Base-by-base conservation (phyloP, 148 eudicot species). In the Arctostaphylos glauca region DNA sequence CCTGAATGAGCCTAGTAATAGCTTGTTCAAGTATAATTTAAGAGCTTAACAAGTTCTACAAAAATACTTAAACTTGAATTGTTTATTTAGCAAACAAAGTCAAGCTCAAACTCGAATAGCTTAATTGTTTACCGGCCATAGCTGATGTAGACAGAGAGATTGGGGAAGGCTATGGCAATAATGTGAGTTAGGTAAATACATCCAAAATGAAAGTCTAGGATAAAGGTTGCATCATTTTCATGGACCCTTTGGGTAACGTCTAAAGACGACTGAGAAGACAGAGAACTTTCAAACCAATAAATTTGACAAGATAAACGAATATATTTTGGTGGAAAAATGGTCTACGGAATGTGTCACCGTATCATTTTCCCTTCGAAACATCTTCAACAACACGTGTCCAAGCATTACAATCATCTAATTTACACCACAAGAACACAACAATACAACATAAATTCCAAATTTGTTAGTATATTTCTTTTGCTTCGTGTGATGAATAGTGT, bases 181-280 rank as follows among this genome's bases (percentile, higher is more conserved):
- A 83, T 76, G 58, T 19, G 15, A 77, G 68, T 83, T 67, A 44
- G 85, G 72, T 67, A 44, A 13, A 13, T 44, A 64, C 49, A 71
- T n/a, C 43, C 43, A 47, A 44, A 76, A 64, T 76, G 80, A 49
- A 6, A 49, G 80, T 38, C 31, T 21, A 21, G 62, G n/a, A 77
- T 46, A 64, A 83, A 76, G 67, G 54, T 53, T 64, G 64, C 47
- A 43, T 83, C 55, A 67, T 68, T 53, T 50, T 83, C 85, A 77
- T 7, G 81, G 81, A 83, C 85, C 85, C 58, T 58, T 44, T 46
- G 13, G 53, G 38, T 31, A 23, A 53, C 10, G 15, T 19, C 49
- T 19, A 41, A 47, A 44, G 43, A 62, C 23, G 71, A 3, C 9
- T 1, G 21, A 77, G 49, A 55, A 66, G 44, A 76, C 4, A 53